Evolutionary conservation across 2,329 filamentous ascomycete genomes (phyloP).

Genomic region (Aspergillus jensenii): DNA sequence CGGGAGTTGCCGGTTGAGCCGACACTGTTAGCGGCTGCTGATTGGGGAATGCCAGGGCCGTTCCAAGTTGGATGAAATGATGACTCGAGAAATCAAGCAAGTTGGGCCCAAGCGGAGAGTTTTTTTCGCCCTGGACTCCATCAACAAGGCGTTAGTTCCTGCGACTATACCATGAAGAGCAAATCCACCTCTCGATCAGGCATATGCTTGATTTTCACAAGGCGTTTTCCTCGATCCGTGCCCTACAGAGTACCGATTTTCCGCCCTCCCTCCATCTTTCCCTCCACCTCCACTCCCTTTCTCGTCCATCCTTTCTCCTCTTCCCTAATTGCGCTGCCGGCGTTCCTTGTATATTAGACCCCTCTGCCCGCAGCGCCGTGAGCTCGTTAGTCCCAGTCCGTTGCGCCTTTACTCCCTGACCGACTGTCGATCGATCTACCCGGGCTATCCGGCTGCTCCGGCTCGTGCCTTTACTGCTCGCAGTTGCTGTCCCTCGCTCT

Average conservation of each 20-base stretch:
- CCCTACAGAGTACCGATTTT: constrained; percentile 11
- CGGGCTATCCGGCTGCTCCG: neutral
- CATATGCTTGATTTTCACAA: constrained; percentile 9
- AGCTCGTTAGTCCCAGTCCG: neutral
- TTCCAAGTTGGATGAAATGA: neutral
- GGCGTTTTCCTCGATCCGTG: constrained; percentile 16
- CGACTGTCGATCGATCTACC: neutral
- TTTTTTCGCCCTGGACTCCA: constrained; percentile 1
- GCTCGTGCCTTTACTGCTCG: neutral
- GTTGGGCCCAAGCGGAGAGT: neutral
- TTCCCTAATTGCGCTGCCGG: constrained; percentile 2
- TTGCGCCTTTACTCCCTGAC: neutral
- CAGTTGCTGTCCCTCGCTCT: too few relatives aligned
- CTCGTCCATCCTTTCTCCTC: constrained; percentile 6
- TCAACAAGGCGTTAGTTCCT: constrained; percentile 3
- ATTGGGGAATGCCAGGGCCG: neutral
- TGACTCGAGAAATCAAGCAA: neutral
- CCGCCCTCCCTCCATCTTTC: neutral
- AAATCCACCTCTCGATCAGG: neutral
- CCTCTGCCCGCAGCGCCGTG: neutral
- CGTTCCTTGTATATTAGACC: constrained; percentile 2
- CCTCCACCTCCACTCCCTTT: constrained; percentile 1
- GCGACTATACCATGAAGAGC: constrained; percentile 14
- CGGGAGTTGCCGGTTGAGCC: constrained; percentile 3
- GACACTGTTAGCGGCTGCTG: neutral